These are phyloP conservation scores for Pythium phragmiticola DNA, from an alignment of 352 stramenopile species.

Conservation along the genomic window DNA sequence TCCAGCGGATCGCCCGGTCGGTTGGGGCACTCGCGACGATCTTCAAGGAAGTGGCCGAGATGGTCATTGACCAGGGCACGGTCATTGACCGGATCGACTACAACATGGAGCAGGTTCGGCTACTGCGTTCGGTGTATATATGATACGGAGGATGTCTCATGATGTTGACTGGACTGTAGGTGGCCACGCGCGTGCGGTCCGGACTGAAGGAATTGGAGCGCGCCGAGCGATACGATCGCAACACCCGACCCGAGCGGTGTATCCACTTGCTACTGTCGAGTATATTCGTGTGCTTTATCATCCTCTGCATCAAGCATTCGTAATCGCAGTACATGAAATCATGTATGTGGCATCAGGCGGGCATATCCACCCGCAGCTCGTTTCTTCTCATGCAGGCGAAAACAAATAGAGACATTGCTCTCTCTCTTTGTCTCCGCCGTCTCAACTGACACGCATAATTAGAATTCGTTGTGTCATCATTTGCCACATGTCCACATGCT, in stretches of 20 bases:
- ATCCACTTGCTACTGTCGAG: conserved; percentile 61
- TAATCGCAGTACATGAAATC: conserved; percentile 21
- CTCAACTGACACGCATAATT: conserved; percentile 26
- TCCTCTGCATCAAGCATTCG: conserved; percentile 69
- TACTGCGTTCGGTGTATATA: neutral
- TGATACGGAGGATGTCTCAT: neutral
- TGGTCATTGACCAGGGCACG: conserved; percentile 83
- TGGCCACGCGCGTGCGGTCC: conserved; percentile 54
- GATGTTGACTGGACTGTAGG: conserved; percentile 28
- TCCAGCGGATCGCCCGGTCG: conserved; percentile 75
- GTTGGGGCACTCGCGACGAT: conserved; percentile 62
- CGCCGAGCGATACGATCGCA: conserved; percentile 64
- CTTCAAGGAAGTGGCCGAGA: conserved; percentile 79
- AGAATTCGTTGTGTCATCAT: conserved; percentile 19
- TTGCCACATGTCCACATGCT: neutral
- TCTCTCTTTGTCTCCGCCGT: neutral
- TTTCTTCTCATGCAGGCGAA: conserved; percentile 37
- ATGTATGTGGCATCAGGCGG: conserved; percentile 13
- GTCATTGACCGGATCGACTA: conserved; percentile 86
- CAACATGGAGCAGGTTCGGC: conserved; percentile 79
- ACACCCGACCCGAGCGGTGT: conserved; percentile 66
- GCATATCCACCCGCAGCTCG: conserved; percentile 6
- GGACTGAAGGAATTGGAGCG: conserved; percentile 57
- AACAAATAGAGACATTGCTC: neutral
- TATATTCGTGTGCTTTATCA: conserved; percentile 67